phyloP scores from a whole-genome alignment of 176 grass and related monocot species.

The Aegilops bicornis region DNA sequence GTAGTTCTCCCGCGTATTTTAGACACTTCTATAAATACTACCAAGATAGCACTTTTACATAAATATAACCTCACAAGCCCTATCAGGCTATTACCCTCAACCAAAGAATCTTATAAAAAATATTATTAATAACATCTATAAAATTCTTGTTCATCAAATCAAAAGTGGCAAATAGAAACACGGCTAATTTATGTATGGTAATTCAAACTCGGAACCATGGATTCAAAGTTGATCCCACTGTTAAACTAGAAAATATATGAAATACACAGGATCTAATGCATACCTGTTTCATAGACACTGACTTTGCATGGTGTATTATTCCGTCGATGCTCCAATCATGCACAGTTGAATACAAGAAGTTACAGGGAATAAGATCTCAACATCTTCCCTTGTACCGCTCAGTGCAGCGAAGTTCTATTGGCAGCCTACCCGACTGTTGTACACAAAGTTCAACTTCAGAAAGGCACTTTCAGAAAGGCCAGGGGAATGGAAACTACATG shows the following conservation, averaged over 20 bases:
- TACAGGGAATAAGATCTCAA: conserved; percentile 14
- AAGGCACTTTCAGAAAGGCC: background rate
- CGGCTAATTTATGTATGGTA: background rate
- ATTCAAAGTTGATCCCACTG: background rate
- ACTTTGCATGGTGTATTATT: background rate
- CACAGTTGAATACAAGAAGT: conserved; percentile 4
- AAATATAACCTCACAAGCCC: background rate
- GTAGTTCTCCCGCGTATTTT: no score
- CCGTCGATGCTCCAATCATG: background rate
- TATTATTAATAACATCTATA: background rate
- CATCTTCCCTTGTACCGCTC: background rate
- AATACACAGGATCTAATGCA: background rate
- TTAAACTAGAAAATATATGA: background rate
- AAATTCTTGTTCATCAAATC: background rate
- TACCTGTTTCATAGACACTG: background rate
- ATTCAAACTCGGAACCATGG: background rate
- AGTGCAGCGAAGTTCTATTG: background rate
- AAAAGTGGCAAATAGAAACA: background rate
- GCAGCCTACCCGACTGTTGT: background rate
- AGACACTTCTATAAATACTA: no score
- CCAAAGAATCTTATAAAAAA: background rate
- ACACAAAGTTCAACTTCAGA: background rate
- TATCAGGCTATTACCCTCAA: background rate
- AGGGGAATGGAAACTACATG: background rate
- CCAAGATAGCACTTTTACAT: background rate